Conservation (phyloP, 2,329 filamentous ascomycete species). For the Pseudocercospora musae region DNA sequence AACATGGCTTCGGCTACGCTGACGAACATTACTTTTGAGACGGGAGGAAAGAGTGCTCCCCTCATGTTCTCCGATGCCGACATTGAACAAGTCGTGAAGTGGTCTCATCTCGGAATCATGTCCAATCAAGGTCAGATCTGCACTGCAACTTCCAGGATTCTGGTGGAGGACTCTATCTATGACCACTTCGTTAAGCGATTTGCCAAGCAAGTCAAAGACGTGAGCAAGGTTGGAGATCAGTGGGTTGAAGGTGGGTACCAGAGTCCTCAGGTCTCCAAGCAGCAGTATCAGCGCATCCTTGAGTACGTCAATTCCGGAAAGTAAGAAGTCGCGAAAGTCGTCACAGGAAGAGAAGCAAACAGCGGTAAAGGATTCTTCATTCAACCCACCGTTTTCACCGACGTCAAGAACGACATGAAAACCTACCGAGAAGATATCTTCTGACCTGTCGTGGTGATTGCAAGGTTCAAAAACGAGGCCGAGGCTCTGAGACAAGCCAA, state of each 20-base stretch:
- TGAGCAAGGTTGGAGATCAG: slow-evolving; percentile 63
- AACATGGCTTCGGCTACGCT: slow-evolving; percentile 65
- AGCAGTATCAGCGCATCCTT: slow-evolving; percentile 67
- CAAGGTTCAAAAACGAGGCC: slow-evolving; percentile 56
- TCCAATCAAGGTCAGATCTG: slow-evolving; percentile 60
- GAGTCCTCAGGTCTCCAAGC: slow-evolving; percentile 69
- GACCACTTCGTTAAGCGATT: slow-evolving; percentile 64
- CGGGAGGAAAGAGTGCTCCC: slow-evolving; percentile 58
- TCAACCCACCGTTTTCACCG: slow-evolving; percentile 18
- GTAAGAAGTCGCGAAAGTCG: slow-evolving; percentile 28
- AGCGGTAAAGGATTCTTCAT: slow-evolving; percentile 28
- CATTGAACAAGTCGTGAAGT: slow-evolving; percentile 62
- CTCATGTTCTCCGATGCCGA: slow-evolving; percentile 58
- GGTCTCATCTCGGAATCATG: slow-evolving; percentile 61
- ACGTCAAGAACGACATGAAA: slow-evolving; percentile 24
- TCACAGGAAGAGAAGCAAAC: slow-evolving; percentile 22
- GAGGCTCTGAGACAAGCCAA: slow-evolving; percentile 55
- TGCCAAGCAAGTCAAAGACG: slow-evolving; percentile 56
- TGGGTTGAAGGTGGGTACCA: slow-evolving; percentile 69
- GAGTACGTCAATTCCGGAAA: slow-evolving; percentile 68
- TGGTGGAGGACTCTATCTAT: slow-evolving; percentile 56
- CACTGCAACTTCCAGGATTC: slow-evolving; percentile 56
- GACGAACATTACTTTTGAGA: slow-evolving; percentile 62
- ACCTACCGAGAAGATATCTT: slow-evolving; percentile 58
- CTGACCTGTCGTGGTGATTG: slow-evolving; percentile 60